Evolutionary conservation across 768 basidiomycete genomes (phyloP), one percentile per base, ranked within the genome.

Genomic region (Pulveroboletus ravenelii): DNA sequence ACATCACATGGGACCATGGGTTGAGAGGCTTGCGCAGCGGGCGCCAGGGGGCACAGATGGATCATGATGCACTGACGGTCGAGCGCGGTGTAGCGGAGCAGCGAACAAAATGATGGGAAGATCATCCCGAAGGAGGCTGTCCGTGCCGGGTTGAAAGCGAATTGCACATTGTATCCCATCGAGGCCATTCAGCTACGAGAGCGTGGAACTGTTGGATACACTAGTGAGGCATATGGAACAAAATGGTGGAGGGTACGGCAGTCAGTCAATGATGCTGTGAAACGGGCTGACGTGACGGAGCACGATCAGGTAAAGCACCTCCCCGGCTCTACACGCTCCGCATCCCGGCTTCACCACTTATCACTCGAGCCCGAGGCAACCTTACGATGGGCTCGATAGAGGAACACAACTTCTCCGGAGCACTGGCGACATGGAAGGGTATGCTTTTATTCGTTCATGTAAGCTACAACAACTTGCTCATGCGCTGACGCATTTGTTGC

Each of bases 341-440:
- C 13, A 15, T 20, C 30, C 38, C 5, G 25, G 25, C 25, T 27
- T 20, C 13, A 31, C 18, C 9, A 5, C 2, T 12, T 14, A 27
- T 25, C 23, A 23, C 36, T 3, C 17, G 38, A 54, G 31, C 23
- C 43, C 18, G 34, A 9, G 17, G 2, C 41, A 27, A 43, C 47
- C 31, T 36, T 30, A 10, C 43, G 10, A 67, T 67, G 67, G 42
- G 51, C 51, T 57, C 55, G 45, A 63, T 73, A 43, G 88, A 88
- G 34, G 45, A 52, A 62, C 80, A 85, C 56, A 94, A 95, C 70
- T 97, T 97, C 72, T 89, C 91, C n/a, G 85, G 84, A 43, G 94
- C 94, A 23, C 72, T 97, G 44, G 72, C 86, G 47, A 91, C 92
- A 71, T 97, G 94, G 94, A 89, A 85, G 76, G 86, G 93, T 90